Conservation (phyloP, 768 basidiomycete species). For the Grammothele lineata region DNA sequence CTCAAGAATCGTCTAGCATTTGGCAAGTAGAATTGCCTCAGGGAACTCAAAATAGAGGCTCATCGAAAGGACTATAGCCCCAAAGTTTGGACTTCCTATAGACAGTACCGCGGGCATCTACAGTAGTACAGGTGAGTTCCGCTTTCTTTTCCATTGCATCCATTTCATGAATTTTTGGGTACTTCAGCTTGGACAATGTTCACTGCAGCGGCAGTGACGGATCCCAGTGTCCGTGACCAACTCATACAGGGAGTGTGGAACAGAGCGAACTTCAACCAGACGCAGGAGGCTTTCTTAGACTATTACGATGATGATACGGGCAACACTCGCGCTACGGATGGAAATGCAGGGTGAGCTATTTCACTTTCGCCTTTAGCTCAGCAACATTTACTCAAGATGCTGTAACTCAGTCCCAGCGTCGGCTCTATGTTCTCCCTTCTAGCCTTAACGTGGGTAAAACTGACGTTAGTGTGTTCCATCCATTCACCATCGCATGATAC, state of each 20-base stretch:
- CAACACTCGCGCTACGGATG: neutral
- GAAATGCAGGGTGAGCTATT: slow-evolving; percentile 9
- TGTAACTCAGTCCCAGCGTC: slow-evolving; percentile 4
- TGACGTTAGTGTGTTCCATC: no score
- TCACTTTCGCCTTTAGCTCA: no score
- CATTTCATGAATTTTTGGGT: neutral
- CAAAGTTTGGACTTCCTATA: neutral
- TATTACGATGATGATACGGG: slow-evolving; percentile 2
- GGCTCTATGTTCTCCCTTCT: slow-evolving; percentile 12
- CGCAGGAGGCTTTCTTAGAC: slow-evolving; percentile 6
- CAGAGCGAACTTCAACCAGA: slow-evolving; percentile 4
- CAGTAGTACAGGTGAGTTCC: slow-evolving; percentile 8
- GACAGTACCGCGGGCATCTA: neutral
- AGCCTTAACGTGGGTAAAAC: slow-evolving; percentile 11
- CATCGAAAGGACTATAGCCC: no score
- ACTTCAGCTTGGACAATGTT: slow-evolving; percentile 11
- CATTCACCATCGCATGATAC: no score
- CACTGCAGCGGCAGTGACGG: slow-evolving; percentile 10
- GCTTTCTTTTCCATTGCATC: neutral
- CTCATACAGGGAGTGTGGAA: slow-evolving; percentile 5
- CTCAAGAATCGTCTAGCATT: neutral
- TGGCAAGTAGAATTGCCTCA: no score
- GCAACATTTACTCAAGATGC: neutral
- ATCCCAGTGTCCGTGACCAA: slow-evolving; percentile 5
- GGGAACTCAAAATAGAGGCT: no score